Evolutionary conservation across 1,284 basidiomycete species (phyloP).

Genomic region (Calocybe gambosa): DNA sequence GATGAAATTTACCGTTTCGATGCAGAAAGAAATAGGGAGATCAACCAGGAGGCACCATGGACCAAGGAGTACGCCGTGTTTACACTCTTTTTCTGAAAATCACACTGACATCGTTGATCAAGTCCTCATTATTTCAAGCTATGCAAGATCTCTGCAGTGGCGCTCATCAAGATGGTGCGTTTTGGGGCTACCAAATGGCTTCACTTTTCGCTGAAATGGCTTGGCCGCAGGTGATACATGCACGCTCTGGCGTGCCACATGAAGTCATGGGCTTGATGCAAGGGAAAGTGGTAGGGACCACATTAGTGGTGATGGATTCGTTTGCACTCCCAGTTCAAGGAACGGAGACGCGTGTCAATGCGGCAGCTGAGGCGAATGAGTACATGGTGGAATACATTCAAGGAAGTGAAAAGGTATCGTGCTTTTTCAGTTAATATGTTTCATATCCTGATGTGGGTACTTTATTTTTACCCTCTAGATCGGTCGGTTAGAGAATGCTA

Average conservation of each 20-base stretch:
- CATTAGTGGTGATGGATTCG: constrained; percentile 91
- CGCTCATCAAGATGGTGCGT: constrained; percentile 95
- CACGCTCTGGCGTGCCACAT: constrained; percentile 93
- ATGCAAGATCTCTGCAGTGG: constrained; percentile 92
- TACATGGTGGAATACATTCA: constrained; percentile 96
- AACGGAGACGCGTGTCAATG: constrained; percentile 98
- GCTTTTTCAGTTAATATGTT: not conserved
- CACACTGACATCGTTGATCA: constrained; percentile 8
- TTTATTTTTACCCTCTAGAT: constrained; percentile 42
- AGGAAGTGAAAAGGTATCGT: constrained; percentile 66
- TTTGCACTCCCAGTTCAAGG: constrained; percentile 97
- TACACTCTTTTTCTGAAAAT: constrained; percentile 6
- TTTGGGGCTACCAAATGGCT: not conserved
- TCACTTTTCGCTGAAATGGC: constrained; percentile 1
- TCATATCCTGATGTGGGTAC: too few species aligned
- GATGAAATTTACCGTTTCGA: constrained; percentile 85
- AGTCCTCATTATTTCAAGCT: constrained; percentile 91
- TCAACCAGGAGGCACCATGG: constrained; percentile 81
- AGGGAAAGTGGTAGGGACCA: constrained; percentile 84
- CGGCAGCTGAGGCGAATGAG: constrained; percentile 93
- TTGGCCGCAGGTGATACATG: constrained; percentile 81
- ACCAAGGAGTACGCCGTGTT: constrained; percentile 74
- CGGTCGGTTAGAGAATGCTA: constrained; percentile 78
- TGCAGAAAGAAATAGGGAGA: constrained; percentile 59
- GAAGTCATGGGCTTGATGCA: constrained; percentile 99